Evolutionary conservation across 176 grass and related monocot species (phyloP).

Genomic region (Bonia amplexicaulis): DNA sequence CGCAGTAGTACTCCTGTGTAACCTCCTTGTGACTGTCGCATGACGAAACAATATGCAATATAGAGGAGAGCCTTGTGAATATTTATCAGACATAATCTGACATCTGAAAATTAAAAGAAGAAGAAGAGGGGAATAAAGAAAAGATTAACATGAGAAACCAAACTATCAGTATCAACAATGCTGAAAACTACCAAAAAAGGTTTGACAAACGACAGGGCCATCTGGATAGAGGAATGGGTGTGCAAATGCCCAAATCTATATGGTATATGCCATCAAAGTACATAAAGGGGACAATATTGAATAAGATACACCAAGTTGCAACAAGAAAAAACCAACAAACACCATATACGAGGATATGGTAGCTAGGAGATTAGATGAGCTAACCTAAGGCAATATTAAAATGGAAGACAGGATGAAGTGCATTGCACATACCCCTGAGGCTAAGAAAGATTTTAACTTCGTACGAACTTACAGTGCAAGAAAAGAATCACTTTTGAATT

Average conservation of each 20-base stretch:
- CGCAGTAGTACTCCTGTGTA: neutral
- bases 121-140: neutral
- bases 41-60: neutral
- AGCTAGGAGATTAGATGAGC: neutral
- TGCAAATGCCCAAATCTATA: neutral
- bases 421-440: neutral
- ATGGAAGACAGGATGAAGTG: neutral
- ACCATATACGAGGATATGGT: neutral
- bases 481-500: conserved; percentile 6
- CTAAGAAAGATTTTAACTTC: neutral
- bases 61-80: neutral
- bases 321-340: neutral
- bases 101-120: conserved; percentile 7
- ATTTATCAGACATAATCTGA: neutral
- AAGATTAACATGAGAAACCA: neutral
- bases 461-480: neutral
- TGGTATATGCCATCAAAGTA: neutral
- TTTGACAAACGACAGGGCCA: neutral
- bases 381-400: neutral
- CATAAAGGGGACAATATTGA: neutral
- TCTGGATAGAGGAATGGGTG: neutral
- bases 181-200: neutral
- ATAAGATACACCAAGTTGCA: neutral
- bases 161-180: neutral
- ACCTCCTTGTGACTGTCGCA: neutral